Base-by-base conservation (phyloP, 1,139 yeast genomes). In the Debaryomyces subglobosus region DNA sequence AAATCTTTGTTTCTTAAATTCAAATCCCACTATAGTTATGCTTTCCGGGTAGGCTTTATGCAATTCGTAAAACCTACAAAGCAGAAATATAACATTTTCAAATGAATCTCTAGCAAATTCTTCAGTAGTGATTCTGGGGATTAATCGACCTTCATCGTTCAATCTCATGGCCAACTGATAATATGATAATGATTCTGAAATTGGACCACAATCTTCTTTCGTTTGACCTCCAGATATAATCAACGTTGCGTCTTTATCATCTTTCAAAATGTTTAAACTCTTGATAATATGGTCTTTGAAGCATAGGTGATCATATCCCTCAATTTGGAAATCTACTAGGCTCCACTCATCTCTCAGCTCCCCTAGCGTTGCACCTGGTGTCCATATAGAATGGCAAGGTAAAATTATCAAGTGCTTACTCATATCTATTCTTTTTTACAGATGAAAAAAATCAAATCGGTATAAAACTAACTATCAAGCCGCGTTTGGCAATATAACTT, bases 41-140 rank as follows among this genome's bases (percentile, higher is more conserved):
- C 56, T 57, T 1, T 59, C 46, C 0, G 96, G 96, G 53, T 79
- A 85, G 1, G 13, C 36, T 0, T 72, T 68, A 5, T 69, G 64
- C 1, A 77, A 54, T 56, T 85, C 84, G 40, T 75, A 67, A 61
- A 77, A 89, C 44, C 86, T 69, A 43, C 82, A 75, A 2, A 89
- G 56, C 56, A 86, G 82, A 61, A 82, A 88, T 2, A 87, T 53
- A 6, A 89, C 78, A 62, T 89, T 89, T 61, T 89, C 96, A 62
- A 85, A 86, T 1, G 96, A 88, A 63, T 89, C 96, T 40, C 90
- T 69, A 0, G 96, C 92, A 63, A 69, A 86, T 55, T 85, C 90
- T 60, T 89, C 96, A 2, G 78, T 61, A 4, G 68, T 50, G 3
- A 79, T 61, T 29, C 79, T 61, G 10, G 60, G 49, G 37, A 50